A percentile compares a stretch with the other conserved stretches of the same genome.
Conservation (phyloP, 2,329 filamentous ascomycete genomes). For the Pestalotiopsis sp. region DNA sequence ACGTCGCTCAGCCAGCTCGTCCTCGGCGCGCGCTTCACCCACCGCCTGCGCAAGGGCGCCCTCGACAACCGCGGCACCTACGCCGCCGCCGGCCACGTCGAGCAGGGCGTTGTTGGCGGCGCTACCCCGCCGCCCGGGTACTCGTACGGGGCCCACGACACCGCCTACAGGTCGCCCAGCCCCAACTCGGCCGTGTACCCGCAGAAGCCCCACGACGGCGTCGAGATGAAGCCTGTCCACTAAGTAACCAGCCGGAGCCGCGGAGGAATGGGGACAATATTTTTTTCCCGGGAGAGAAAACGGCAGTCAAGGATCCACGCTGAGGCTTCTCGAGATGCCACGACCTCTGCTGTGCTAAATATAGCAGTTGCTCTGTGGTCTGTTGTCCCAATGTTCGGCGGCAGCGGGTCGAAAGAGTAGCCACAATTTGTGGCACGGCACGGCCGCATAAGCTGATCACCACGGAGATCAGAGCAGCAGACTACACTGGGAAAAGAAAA, state of each 20-base stretch:
- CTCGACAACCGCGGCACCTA: slow-evolving; percentile 6
- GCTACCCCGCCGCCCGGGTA: neutral
- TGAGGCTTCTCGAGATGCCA: neutral
- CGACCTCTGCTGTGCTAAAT: neutral
- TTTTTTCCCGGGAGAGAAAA: neutral
- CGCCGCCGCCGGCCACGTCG: neutral
- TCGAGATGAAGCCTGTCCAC: neutral
- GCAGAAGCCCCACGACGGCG: neutral
- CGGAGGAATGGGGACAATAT: no score
- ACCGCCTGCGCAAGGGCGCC: slow-evolving; percentile 16
- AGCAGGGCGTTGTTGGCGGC: slow-evolving; percentile 5
- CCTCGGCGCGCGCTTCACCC: slow-evolving; percentile 17
- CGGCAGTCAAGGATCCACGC: no score
- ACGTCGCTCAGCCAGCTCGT: slow-evolving; percentile 17
- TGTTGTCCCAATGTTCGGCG: neutral
- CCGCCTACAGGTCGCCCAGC: slow-evolving; percentile 4
- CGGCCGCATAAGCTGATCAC: neutral
- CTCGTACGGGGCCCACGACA: neutral
- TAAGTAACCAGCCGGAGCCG: no score
- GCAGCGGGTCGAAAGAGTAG: neutral
- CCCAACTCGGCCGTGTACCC: neutral
- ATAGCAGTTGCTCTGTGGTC: neutral
- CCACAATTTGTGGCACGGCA: neutral
- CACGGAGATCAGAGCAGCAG: neutral
- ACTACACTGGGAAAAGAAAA: neutral